Percentiles rank a stretch among this genome's conserved stretches.
Conservation (phyloP, 305 asterid genomes). For the Caryopteris hybrid region DNA sequence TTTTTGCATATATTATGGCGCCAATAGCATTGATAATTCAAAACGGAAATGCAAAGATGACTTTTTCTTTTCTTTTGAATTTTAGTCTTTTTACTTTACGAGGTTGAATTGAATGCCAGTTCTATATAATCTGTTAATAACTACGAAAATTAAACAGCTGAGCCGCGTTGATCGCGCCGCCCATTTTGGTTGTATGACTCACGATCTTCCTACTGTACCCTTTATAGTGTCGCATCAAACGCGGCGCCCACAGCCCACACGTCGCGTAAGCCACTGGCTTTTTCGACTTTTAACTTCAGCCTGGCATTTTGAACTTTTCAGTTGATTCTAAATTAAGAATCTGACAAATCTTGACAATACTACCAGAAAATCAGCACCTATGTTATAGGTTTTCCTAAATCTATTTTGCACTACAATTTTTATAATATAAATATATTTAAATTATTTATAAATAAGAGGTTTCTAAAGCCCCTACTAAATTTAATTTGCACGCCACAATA, state of each 20-base stretch:
- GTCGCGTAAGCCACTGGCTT: background rate
- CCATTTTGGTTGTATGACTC: constrained; percentile 27
- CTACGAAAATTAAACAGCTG: constrained; percentile 6
- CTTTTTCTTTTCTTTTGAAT: background rate
- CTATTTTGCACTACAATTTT: too few relatives aligned
- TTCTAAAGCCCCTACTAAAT: too few relatives aligned
- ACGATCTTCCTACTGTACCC: background rate
- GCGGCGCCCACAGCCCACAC: too few relatives aligned
- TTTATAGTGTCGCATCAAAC: background rate
- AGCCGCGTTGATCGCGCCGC: constrained; percentile 42
- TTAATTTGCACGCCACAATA: too few relatives aligned
- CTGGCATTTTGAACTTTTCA: too few relatives aligned
- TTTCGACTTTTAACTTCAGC: constrained; percentile 1
- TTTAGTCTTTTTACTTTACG: background rate
- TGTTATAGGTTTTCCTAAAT: too few relatives aligned
- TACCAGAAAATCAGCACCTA: too few relatives aligned
- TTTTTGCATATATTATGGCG: constrained; percentile 14
- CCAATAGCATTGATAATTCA: constrained; percentile 12
- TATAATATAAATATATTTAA: too few relatives aligned
- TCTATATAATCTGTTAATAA: background rate
- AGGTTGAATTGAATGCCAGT: background rate
- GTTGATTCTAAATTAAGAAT: background rate
- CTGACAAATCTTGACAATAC: too few relatives aligned
- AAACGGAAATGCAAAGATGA: background rate
- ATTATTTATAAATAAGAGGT: too few relatives aligned